Evolutionary conservation across 306 rosid species (phyloP).

Genomic region (Geum urbanum): DNA sequence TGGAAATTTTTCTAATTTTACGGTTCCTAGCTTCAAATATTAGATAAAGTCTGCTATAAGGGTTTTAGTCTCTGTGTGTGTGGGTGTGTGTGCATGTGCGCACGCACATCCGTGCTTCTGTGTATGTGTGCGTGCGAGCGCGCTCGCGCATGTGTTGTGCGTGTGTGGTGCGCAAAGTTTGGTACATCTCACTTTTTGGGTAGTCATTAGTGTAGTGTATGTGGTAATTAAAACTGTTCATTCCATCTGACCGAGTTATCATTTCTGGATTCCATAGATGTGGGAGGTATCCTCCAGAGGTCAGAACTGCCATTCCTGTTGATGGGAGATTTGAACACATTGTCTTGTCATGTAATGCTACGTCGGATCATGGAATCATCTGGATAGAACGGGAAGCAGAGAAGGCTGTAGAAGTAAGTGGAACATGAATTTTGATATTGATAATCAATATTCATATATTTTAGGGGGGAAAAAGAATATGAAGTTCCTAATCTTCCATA

Average conservation of each 20-base stretch:
- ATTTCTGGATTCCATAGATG: constrained; percentile 55
- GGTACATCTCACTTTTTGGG: neutral
- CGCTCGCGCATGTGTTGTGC: no score
- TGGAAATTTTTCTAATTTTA: neutral
- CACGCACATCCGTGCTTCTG: no score
- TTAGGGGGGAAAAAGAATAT: neutral
- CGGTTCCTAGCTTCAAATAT: neutral
- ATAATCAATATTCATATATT: neutral
- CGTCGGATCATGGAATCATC: constrained; percentile 78
- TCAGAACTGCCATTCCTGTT: constrained; percentile 95
- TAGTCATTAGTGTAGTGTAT: neutral
- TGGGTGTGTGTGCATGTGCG: neutral
- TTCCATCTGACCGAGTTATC: constrained; percentile 15
- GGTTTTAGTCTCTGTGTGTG: neutral
- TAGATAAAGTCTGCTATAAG: neutral
- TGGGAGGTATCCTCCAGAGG: constrained; percentile 97
- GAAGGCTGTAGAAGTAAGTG: constrained; percentile 86
- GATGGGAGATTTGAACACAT: constrained; percentile 99
- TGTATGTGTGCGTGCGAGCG: neutral
- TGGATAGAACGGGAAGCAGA: constrained; percentile 92
- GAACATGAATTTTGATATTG: neutral
- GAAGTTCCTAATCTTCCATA: neutral
- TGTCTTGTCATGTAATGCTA: constrained; percentile 83
- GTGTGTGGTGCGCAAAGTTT: neutral
- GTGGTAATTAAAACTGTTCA: constrained; percentile 4